phyloP scores from a whole-genome alignment of 2,329 filamentous ascomycete species.

The Fusarium napiforme region DNA sequence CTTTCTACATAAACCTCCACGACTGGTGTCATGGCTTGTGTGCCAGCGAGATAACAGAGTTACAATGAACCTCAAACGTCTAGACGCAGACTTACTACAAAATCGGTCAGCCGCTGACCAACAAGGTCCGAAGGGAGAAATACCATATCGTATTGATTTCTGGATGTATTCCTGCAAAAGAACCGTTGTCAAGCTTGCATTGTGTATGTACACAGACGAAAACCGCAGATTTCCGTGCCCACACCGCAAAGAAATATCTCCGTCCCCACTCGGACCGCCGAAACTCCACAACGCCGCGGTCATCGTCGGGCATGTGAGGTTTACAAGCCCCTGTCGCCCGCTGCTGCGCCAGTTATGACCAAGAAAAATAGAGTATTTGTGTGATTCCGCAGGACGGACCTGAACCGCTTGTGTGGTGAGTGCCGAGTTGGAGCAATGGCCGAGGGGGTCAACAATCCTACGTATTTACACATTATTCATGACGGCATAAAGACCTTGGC shows the following conservation, averaged over 20 bases:
- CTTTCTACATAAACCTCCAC: not conserved
- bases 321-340: not conserved
- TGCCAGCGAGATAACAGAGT: not conserved
- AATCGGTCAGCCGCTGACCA: conserved; percentile 32
- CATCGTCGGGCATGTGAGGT: conserved; percentile 39
- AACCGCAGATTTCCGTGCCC: conserved; percentile 17
- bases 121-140: not conserved
- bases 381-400: conserved; percentile 30
- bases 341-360: not conserved
- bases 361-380: not conserved
- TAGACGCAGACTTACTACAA: not conserved
- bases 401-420: conserved; percentile 3
- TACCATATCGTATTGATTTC: conserved; percentile 16
- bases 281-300: conserved; percentile 40
- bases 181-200: conserved; percentile 14
- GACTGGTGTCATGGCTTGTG: not conserved
- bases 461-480: conserved; percentile 2
- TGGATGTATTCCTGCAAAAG: conserved; percentile 16
- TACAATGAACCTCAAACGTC: conserved; percentile 8
- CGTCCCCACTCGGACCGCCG: conserved; percentile 36
- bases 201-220: not conserved
- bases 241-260: not conserved
- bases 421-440: not conserved
- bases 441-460: not conserved
- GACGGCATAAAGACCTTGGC: conserved; percentile 1